Evolutionary conservation across 208 protist species (phyloP).

Genomic region (Leishmania major): DNA sequence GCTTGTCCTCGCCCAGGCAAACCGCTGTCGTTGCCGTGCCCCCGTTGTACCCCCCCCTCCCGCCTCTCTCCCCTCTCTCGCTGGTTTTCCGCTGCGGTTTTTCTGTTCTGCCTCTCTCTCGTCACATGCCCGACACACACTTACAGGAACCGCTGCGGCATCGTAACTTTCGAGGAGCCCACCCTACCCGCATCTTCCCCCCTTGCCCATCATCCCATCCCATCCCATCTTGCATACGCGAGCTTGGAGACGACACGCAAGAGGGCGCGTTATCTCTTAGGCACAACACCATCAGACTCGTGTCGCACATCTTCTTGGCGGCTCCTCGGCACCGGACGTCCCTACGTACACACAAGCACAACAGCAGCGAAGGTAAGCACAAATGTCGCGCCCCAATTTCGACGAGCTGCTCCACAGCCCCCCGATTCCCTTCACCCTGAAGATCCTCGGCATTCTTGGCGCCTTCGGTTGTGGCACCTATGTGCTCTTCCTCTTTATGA

Average conservation of each 20-base stretch:
- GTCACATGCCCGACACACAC: not conserved
- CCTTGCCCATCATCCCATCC: not conserved
- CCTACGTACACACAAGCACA: not conserved
- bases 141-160: not conserved
- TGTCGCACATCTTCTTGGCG: not conserved
- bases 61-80: not conserved
- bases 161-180: not conserved
- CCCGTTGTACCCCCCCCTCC: no score
- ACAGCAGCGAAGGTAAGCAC: not conserved
- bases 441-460: slow-evolving; percentile 50
- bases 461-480: slow-evolving; percentile 64
- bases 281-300: not conserved
- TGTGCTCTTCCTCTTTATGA: slow-evolving; percentile 56
- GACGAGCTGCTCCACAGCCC: slow-evolving; percentile 28
- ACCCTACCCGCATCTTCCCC: not conserved
- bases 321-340: not conserved
- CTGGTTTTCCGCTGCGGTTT: not conserved
- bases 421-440: slow-evolving; percentile 39
- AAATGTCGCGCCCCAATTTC: slow-evolving; percentile 20
- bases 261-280: not conserved
- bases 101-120: not conserved
- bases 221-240: not conserved
- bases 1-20: not conserved
- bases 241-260: not conserved
- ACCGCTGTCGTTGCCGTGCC: not conserved